Conservation (phyloP, 208 protist genomes). For the Wallacemonas sp. region DNA sequence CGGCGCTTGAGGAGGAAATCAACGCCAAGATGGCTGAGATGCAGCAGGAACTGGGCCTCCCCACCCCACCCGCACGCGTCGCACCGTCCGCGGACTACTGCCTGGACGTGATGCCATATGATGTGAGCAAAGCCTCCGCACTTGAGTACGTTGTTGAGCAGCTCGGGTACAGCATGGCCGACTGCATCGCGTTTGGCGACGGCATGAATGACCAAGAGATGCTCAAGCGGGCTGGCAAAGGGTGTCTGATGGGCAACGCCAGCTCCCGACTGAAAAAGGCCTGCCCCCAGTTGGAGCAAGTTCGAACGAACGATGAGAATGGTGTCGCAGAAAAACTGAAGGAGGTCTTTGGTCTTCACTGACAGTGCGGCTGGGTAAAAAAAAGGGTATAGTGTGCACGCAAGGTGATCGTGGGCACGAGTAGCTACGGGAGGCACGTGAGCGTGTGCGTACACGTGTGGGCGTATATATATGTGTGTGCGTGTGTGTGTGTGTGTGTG, state of each 20-base stretch:
- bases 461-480: too few relatives aligned
- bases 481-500: too few relatives aligned
- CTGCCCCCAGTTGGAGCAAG: slow-evolving; percentile 60
- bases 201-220: slow-evolving; percentile 72
- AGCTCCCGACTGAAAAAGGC: slow-evolving; percentile 42
- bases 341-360: slow-evolving; percentile 46
- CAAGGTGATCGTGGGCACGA: too few relatives aligned
- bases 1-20: slow-evolving; percentile 29
- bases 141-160: slow-evolving; percentile 48
- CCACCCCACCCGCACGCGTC: slow-evolving; percentile 29
- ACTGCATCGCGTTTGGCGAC: slow-evolving; percentile 75
- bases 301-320: slow-evolving; percentile 62
- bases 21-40: slow-evolving; percentile 25
- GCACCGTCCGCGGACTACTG: slow-evolving; percentile 51
- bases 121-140: slow-evolving; percentile 61
- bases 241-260: slow-evolving; percentile 71
- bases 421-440: too few relatives aligned
- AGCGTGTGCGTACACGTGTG: too few relatives aligned
- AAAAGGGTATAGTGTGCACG: too few relatives aligned
- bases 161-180: slow-evolving; percentile 36
- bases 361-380: too few relatives aligned
- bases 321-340: slow-evolving; percentile 59
- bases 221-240: slow-evolving; percentile 54
- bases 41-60: slow-evolving; percentile 15
- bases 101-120: slow-evolving; percentile 52